Percentiles rank a stretch among this genome's conserved stretches.
Evolutionary conservation across 345 rosid species (phyloP).

Genomic region (Ceriops decandra): DNA sequence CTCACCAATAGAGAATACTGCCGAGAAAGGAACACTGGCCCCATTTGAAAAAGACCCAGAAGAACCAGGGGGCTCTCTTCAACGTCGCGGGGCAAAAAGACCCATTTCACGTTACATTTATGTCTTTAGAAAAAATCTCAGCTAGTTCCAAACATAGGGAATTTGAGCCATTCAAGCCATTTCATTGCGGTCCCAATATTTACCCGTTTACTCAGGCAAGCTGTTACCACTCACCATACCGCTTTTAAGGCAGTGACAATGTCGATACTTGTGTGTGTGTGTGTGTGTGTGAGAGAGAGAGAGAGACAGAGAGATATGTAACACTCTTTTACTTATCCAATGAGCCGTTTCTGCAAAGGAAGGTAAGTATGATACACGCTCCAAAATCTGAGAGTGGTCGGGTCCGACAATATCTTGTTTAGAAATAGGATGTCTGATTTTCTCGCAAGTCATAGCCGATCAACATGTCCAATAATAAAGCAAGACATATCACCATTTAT

Average conservation of each 20-base stretch:
- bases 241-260: no score
- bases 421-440: constrained; percentile 23
- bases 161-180: neutral
- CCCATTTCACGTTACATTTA: neutral
- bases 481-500: neutral
- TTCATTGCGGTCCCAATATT: neutral
- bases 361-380: constrained; percentile 7
- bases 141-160: neutral
- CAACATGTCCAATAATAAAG: neutral
- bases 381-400: constrained; percentile 5
- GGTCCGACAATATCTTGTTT: neutral
- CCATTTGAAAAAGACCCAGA: no score
- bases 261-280: no score
- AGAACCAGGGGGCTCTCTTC: neutral
- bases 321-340: no score
- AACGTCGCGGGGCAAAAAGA: neutral
- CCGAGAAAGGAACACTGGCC: no score
- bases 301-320: no score
- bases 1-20: no score
- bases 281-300: no score
- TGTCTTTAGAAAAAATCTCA: no score
- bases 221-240: neutral
- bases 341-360: neutral
- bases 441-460: neutral
- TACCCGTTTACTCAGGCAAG: neutral